phyloP scores from a whole-genome alignment of 139 green algal genomes.

The Closterium sp. region DNA sequence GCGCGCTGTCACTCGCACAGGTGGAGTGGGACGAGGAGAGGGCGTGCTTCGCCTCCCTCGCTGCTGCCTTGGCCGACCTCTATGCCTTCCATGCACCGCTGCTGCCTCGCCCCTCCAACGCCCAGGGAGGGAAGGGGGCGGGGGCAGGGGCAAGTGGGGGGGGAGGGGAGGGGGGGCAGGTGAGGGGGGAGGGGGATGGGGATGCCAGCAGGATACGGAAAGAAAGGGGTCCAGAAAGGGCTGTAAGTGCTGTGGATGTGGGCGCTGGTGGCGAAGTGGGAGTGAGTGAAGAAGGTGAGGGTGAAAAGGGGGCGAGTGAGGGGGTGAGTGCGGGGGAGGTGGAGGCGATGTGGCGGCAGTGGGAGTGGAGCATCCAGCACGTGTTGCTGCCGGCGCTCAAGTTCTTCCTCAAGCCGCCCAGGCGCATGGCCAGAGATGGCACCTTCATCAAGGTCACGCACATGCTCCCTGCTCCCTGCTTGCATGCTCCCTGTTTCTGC shows the following conservation, averaged over 20 bases:
- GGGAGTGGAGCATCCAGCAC: conserved; percentile 55
- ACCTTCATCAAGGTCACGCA: conserved; percentile 30
- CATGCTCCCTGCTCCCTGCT: background rate
- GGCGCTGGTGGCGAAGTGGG: background rate
- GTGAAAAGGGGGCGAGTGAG: background rate
- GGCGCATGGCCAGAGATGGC: conserved; percentile 35
- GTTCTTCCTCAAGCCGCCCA: conserved; percentile 48
- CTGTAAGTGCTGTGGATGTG: background rate
- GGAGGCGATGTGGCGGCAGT: conserved; percentile 14
- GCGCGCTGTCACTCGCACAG: background rate
- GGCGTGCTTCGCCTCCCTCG: conserved; percentile 61
- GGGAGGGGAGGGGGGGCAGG: background rate
- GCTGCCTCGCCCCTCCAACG: background rate
- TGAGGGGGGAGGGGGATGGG: background rate
- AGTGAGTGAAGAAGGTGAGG: conserved; percentile 16
- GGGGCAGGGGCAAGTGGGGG: background rate
- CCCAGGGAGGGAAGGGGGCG: background rate
- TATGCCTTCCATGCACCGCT: conserved; percentile 61
- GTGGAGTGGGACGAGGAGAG: conserved; percentile 72
- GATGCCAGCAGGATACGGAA: background rate
- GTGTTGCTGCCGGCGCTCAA: conserved; percentile 44
- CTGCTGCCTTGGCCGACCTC: conserved; percentile 64
- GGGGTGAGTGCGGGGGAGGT: background rate
- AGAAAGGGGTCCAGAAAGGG: background rate
- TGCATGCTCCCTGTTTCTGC: background rate